Evolutionary conservation across 2,329 filamentous ascomycete species (phyloP).

Genomic region (Fusarium graminum): DNA sequence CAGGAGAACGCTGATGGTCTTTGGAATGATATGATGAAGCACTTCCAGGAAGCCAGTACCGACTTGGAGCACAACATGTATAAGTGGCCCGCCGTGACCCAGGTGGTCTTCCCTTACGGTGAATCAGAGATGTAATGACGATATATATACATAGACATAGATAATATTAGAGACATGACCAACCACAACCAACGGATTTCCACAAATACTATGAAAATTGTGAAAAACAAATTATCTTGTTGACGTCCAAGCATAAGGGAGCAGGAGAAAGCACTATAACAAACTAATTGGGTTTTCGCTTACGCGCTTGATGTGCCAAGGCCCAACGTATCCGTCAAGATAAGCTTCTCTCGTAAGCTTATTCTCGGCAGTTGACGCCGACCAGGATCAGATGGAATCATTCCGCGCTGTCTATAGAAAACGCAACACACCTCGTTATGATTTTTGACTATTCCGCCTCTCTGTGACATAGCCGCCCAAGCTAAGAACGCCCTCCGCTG

Average conservation of each 20-base stretch:
- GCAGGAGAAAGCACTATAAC: neutral
- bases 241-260: neutral
- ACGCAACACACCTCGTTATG: neutral
- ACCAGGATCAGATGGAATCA: neutral
- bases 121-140: conserved; percentile 6
- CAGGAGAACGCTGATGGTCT: conserved; percentile 29
- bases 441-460: neutral
- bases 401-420: neutral
- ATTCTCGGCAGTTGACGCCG: conserved; percentile 11
- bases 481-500: conserved; percentile 22
- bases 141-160: neutral
- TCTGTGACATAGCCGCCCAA: conserved; percentile 23
- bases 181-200: neutral
- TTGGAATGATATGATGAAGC: conserved; percentile 23
- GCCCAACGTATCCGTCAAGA: neutral
- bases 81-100: conserved; percentile 22
- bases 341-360: conserved; percentile 36
- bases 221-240: neutral
- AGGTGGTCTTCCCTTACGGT: conserved; percentile 24
- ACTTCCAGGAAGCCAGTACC: conserved; percentile 11
- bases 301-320: neutral
- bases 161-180: neutral
- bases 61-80: conserved; percentile 20
- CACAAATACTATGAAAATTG: neutral
- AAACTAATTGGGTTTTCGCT: neutral